phyloP scores from a whole-genome alignment of 805 yeast species.

The Brettanomyces bruxellensis region DNA sequence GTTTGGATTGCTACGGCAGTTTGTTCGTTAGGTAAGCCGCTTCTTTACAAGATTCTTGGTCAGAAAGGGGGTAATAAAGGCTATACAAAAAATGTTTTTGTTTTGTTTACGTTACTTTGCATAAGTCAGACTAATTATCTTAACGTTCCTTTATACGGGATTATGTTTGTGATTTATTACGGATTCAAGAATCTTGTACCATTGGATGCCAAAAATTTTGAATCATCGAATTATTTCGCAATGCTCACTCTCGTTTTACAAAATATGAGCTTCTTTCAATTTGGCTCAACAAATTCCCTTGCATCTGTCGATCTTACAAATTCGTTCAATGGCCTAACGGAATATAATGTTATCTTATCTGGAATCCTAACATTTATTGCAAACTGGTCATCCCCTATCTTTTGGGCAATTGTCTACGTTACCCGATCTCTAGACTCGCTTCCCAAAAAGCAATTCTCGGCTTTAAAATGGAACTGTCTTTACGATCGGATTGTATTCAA shows the following conservation, averaged over 20 bases:
- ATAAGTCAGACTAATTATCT: slow-evolving; percentile 46
- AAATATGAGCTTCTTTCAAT: slow-evolving; percentile 71
- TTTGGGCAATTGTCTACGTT: slow-evolving; percentile 53
- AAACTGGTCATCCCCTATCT: slow-evolving; percentile 82
- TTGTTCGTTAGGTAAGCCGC: slow-evolving; percentile 12
- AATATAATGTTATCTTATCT: slow-evolving; percentile 61
- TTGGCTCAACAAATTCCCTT: slow-evolving; percentile 87
- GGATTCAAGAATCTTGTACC: slow-evolving; percentile 10
- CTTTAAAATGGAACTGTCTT: slow-evolving; percentile 26
- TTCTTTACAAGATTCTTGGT: background rate
- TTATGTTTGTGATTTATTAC: slow-evolving; percentile 25
- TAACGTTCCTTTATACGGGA: slow-evolving; percentile 42
- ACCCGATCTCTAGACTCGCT: slow-evolving; percentile 9
- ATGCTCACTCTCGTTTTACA: slow-evolving; percentile 47
- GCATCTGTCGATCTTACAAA: slow-evolving; percentile 87
- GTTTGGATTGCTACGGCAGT: slow-evolving; percentile 12
- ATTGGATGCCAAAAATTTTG: background rate
- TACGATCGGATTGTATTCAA: slow-evolving; percentile 28
- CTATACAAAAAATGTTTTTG: slow-evolving; percentile 28
- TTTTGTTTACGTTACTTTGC: slow-evolving; percentile 32
- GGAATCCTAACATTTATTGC: slow-evolving; percentile 72
- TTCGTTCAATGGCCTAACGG: slow-evolving; percentile 80
- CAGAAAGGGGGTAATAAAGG: slow-evolving; percentile 1
- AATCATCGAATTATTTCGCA: slow-evolving; percentile 11
- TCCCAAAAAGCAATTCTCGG: slow-evolving; percentile 4